Evolutionary conservation across 345 rosid genomes (phyloP).

Genomic region (Arabidopsis thaliana): DNA sequence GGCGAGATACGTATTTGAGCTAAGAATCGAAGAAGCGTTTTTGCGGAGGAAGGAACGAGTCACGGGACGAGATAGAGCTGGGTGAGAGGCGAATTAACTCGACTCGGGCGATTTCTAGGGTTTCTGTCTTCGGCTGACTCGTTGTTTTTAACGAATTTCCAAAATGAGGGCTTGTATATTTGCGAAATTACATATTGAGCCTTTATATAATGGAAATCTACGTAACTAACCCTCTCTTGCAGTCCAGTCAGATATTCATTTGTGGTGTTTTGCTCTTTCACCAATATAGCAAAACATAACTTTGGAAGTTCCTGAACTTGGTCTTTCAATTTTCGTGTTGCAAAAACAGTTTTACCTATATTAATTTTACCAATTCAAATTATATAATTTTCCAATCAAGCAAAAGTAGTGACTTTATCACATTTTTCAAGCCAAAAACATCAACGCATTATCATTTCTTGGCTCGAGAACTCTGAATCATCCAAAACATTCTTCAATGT

Average conservation of each 20-base stretch:
- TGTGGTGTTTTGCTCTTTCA: conserved; percentile 23
- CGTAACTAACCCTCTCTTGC: neutral
- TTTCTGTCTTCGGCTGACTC: conserved; percentile 45
- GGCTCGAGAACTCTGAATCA: too few relatives aligned
- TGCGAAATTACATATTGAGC: neutral
- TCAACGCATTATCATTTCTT: too few relatives aligned
- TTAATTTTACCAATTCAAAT: neutral
- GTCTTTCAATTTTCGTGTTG: conserved; percentile 26
- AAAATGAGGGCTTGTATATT: conserved; percentile 19
- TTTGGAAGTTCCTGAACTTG: conserved; percentile 8
- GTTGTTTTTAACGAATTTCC: conserved; percentile 24
- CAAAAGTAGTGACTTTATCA: too few relatives aligned
- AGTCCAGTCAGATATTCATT: neutral
- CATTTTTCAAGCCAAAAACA: too few relatives aligned
- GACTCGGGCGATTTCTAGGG: conserved; percentile 52
- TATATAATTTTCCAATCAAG: neutral
- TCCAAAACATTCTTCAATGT: too few relatives aligned
- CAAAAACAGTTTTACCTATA: neutral
- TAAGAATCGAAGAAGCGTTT: conserved; percentile 23
- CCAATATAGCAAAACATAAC: conserved; percentile 20
- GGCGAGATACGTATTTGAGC: conserved; percentile 9
- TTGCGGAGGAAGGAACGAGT: conserved; percentile 35
- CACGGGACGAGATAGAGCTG: conserved; percentile 47
- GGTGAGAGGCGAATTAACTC: conserved; percentile 42
- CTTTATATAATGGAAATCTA: neutral